Base-by-base conservation (phyloP, 805 yeast species). In the Candida stauntonica region DNA sequence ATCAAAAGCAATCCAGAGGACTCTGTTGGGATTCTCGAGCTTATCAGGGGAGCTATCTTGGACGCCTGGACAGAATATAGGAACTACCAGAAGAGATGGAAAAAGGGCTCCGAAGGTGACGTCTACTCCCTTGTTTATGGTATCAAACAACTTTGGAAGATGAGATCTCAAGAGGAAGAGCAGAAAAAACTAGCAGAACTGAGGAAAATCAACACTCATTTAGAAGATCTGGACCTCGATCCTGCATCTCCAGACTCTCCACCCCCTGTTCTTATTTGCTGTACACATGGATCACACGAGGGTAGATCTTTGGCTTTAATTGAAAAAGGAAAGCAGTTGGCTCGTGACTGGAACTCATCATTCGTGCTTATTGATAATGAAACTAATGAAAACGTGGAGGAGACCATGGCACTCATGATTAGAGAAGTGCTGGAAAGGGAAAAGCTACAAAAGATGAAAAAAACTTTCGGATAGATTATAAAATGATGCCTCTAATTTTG, bases 41-140 rank as follows among this genome's bases (percentile, higher is more conserved):
- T 69, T 1, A 73, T 82, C 41, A 70, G 77, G 47, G 68, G 66
- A 5, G 75, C 85, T 1, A 66, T 83, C 16, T 67, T 69, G 11
- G 87, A 82, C 44, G 91, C 89, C 1, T 83, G 93, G 93, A 68
- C 63, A 24, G 88, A 81, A 51, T 83, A 70, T 51, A 57, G 72
- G 38, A 65, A 67, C 8, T 83, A 75, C 52, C 71, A 72, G 44
- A 63, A 60, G 17, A 64, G 66, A 24, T 78, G 86, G 82, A 72
- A 76, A 35, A 63, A 65, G 29, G 86, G 87, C 3, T 67, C 75
- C 50, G 93, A 83, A 54, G 72, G 74, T 29, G 93, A 83, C 52
- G 67, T 79, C 0, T 79, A 76, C 48, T 77, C 84, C 0, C 48
- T 83, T 21, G 70, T 79, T 42, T 66, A 72, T 36, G 75, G 80